Conservation (phyloP, 208 protist genomes). For the Blastocrithidia nonstop region DNA sequence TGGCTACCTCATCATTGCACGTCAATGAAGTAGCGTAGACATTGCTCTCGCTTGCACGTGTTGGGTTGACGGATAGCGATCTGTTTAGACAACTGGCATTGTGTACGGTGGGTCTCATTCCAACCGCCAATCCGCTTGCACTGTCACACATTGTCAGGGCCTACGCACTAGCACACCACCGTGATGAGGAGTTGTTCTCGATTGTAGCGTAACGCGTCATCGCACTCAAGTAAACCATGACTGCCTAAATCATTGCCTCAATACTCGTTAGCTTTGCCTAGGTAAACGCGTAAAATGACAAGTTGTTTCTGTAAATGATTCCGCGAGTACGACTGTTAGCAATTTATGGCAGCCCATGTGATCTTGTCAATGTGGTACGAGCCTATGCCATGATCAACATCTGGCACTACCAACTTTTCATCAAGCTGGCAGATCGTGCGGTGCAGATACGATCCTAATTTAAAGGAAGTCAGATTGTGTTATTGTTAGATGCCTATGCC, state of each 20-base stretch:
- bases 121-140: slow-evolving; percentile 19
- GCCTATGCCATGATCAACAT: slow-evolving; percentile 58
- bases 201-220: slow-evolving; percentile 51
- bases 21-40: slow-evolving; percentile 39
- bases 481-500: slow-evolving; percentile 38
- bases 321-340: slow-evolving; percentile 57
- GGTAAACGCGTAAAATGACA: slow-evolving; percentile 36
- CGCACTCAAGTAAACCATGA: slow-evolving; percentile 30
- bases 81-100: slow-evolving; percentile 17
- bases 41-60: slow-evolving; percentile 34
- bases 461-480: slow-evolving; percentile 15
- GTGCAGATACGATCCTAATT: slow-evolving; percentile 52
- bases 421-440: slow-evolving; percentile 56
- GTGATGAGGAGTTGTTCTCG: slow-evolving; percentile 56
- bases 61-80: neutral
- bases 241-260: slow-evolving; percentile 45
- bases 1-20: too few relatives aligned
- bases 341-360: slow-evolving; percentile 54
- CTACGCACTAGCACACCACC: slow-evolving; percentile 17
- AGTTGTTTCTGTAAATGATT: slow-evolving; percentile 71
- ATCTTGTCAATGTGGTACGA: slow-evolving; percentile 56
- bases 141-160: slow-evolving; percentile 39
- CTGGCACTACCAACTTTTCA: slow-evolving; percentile 83
- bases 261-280: slow-evolving; percentile 55
- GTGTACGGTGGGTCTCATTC: slow-evolving; percentile 29